Conservation (phyloP, 371 early-diverging fungal species). For the Mucor irregularis region DNA sequence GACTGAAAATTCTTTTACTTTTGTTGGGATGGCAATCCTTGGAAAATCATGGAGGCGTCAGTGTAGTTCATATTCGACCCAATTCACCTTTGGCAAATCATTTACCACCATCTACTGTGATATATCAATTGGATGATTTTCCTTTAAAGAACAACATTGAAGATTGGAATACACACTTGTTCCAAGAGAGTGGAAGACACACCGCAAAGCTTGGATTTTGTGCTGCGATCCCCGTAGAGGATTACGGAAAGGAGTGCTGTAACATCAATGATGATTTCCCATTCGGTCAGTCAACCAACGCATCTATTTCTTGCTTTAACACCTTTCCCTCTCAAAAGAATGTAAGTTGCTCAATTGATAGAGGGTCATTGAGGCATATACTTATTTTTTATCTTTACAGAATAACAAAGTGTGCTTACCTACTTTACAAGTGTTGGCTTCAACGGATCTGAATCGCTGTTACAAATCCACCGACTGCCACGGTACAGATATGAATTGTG, state of each 20-base stretch:
- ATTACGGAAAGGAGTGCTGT: conserved; percentile 47
- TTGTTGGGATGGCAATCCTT: conserved; percentile 56
- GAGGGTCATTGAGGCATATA: too few species aligned
- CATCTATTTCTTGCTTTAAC: conserved; percentile 54
- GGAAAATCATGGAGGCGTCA: conserved; percentile 57
- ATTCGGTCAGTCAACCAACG: conserved; percentile 54
- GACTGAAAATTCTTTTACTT: conserved; percentile 44
- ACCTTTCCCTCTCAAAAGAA: conserved; percentile 13
- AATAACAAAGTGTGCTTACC: conserved; percentile 35
- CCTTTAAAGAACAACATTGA: conserved; percentile 41
- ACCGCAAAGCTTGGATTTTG: conserved; percentile 41
- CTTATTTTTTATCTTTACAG: too few species aligned
- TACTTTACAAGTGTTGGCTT: conserved; percentile 30
- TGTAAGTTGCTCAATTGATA: too few species aligned
- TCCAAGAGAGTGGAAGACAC: conserved; percentile 28
- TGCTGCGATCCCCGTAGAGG: conserved; percentile 16
- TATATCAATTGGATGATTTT: conserved; percentile 55
- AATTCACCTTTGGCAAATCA: conserved; percentile 56
- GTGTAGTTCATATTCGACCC: conserved; percentile 58
- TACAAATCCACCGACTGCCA: conserved; percentile 33
- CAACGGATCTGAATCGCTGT: conserved; percentile 40
- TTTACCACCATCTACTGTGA: conserved; percentile 47
- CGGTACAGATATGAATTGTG: conserved; percentile 36
- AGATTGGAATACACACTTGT: conserved; percentile 53
- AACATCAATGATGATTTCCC: conserved; percentile 47